Conservation (phyloP, 2,329 filamentous ascomycete genomes). For the Erysiphe pulchra region DNA sequence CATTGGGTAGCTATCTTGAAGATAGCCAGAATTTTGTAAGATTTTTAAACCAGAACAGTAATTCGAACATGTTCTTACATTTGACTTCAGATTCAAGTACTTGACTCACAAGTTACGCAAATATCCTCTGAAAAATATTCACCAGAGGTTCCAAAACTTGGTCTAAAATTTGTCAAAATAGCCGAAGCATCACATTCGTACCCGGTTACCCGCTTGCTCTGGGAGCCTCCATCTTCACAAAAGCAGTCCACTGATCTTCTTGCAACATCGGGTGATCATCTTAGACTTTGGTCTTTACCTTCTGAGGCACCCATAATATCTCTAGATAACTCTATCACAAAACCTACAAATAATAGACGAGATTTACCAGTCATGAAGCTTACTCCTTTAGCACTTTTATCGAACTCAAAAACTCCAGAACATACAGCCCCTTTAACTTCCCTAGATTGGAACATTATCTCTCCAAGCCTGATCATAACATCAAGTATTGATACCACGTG, state of each 20-base stretch:
- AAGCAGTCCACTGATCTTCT: conserved; percentile 90
- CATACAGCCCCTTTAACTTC: conserved; percentile 93
- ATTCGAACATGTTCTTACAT: neutral
- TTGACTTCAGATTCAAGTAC: conserved; percentile 64
- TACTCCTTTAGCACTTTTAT: conserved; percentile 74
- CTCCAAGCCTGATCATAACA: conserved; percentile 90
- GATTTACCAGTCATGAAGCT: conserved; percentile 47
- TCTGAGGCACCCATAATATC: conserved; percentile 29
- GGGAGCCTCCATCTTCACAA: conserved; percentile 85
- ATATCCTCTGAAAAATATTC: conserved; percentile 42
- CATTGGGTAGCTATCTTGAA: conserved; percentile 86
- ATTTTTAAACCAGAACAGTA: conserved; percentile 2
- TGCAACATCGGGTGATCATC: conserved; percentile 82
- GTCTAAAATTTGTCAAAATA: conserved; percentile 73
- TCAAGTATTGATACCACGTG: conserved; percentile 98
- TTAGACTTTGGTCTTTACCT: conserved; percentile 81
- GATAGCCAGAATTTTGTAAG: conserved; percentile 93
- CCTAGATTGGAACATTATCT: conserved; percentile 93
- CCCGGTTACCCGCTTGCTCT: conserved; percentile 79
- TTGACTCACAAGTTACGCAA: conserved; percentile 58
- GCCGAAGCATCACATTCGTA: conserved; percentile 96
- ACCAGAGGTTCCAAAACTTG: conserved; percentile 45
- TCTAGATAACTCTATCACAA: conserved; percentile 40
- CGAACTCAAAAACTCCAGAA: conserved; percentile 94
- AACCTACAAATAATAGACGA: conserved; percentile 30